These are phyloP conservation scores for Metschnikowia amazonensis DNA, from an alignment of 805 yeast genomes.

Conservation along the genomic window DNA sequence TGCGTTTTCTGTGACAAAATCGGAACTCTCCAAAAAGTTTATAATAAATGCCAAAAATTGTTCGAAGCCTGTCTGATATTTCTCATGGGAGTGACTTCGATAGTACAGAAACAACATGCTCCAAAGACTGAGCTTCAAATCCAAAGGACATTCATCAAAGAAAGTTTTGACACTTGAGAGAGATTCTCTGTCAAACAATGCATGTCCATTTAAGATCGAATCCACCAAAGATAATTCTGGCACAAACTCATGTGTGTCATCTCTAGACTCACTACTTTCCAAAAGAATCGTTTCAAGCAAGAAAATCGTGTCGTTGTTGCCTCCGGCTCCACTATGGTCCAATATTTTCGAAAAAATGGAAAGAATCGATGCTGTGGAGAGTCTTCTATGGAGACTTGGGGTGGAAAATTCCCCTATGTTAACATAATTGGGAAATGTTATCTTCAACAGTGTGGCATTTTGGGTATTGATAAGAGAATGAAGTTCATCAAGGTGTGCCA, in stretches of 20 bases:
- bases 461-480: constrained; percentile 10
- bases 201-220: constrained; percentile 15
- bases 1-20: constrained; percentile 15
- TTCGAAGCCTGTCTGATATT: constrained; percentile 49
- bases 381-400: constrained; percentile 52
- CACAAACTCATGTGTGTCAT: not conserved
- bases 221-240: constrained; percentile 6
- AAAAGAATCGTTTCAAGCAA: constrained; percentile 47
- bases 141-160: constrained; percentile 58
- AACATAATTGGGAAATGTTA: constrained; percentile 55
- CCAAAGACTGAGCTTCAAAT: constrained; percentile 73
- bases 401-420: constrained; percentile 54
- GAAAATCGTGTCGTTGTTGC: constrained; percentile 32
- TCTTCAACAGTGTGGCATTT: constrained; percentile 18
- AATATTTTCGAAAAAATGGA: constrained; percentile 57
- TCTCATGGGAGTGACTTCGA: constrained; percentile 24
- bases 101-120: constrained; percentile 61
- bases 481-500: constrained; percentile 44
- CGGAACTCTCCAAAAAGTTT: constrained; percentile 25
- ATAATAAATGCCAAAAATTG: constrained; percentile 46
- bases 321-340: constrained; percentile 25
- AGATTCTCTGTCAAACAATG: constrained; percentile 20
- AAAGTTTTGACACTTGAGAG: constrained; percentile 55
- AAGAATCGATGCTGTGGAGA: constrained; percentile 69
- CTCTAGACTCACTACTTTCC: constrained; percentile 14